Evolutionary conservation across 2,329 filamentous ascomycete species (phyloP), one percentile per base, ranked within the genome.

Genomic region (Pyrenophora teres): DNA sequence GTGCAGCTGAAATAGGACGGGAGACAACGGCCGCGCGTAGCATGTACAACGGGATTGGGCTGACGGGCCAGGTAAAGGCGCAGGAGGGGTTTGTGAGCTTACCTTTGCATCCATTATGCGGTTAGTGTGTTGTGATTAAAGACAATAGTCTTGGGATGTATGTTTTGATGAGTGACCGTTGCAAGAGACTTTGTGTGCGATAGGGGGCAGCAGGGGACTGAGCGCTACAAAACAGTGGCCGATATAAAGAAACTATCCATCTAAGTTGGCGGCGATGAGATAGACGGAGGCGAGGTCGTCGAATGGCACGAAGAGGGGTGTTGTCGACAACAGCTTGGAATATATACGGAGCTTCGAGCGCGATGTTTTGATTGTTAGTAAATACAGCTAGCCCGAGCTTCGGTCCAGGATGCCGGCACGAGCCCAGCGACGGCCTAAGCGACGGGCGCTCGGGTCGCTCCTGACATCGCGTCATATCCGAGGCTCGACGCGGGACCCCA

Each of bases 61-160:
- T 21, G 21, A n/a, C 42, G 10, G 47, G 7, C 47, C 52, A 45
- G 18, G 7, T 15, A 6, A 54, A 55, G 35, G 45, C 7, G 10
- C 27, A 38, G 19, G 13, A 43, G 40, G 25, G 13, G 36, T 40
- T 35, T 30, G 38, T 33, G 43, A 38, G 46, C 67, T 66, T 70
- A 78, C 76, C 71, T 77, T 77, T 67, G 76, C 76, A 54, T 78
- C 75, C 76, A 77, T 77, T 56, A 40, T 73, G 64, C 44, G 56
- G 46, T 52, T 50, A 44, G 54, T 46, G 41, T 42, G 52, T 56
- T 56, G 56, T 56, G 56, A 63, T 65, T 56, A 57, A 62, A 50
- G 56, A 50, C 48, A 30, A 57, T 52, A 49, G 52, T 46, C 49
- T 50, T 35, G 31, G 46, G 37, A 54, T 52, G 47, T 52, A 49